These are phyloP conservation scores for Ascomycota sp. DNA, from an alignment of 2,329 filamentous ascomycete species.

Conservation along the genomic window DNA sequence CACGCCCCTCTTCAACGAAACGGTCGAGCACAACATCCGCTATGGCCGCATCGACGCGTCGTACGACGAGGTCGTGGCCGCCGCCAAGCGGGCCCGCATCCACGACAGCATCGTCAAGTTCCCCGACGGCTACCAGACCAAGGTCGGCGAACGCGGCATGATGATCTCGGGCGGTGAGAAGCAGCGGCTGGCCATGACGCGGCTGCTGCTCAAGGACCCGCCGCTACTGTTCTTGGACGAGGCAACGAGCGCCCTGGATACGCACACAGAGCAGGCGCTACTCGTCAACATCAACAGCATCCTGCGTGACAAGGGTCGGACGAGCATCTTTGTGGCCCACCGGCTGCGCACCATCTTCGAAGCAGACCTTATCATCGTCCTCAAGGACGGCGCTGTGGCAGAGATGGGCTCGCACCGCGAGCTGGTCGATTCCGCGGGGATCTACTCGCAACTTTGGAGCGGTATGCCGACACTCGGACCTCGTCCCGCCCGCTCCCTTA, in stretches of 20 bases:
- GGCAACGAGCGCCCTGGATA: constrained; percentile 80
- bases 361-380: constrained; percentile 77
- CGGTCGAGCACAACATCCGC: constrained; percentile 84
- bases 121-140: constrained; percentile 76
- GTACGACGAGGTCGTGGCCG: constrained; percentile 50
- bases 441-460: constrained; percentile 85
- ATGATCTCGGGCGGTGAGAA: constrained; percentile 96
- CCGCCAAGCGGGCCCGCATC: constrained; percentile 65
- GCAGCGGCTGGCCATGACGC: constrained; percentile 67
- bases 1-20: constrained; percentile 92
- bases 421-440: constrained; percentile 54
- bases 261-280: constrained; percentile 78
- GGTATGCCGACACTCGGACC: too few relatives aligned
- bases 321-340: constrained; percentile 90
- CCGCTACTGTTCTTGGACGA: constrained; percentile 88
- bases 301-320: constrained; percentile 67
- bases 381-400: constrained; percentile 66
- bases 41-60: constrained; percentile 71
- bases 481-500: too few relatives aligned
- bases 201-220: constrained; percentile 73
- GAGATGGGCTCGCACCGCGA: constrained; percentile 78
- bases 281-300: constrained; percentile 88
- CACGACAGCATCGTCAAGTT: constrained; percentile 64
- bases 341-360: constrained; percentile 85
- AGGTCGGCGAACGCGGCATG: constrained; percentile 82